Evolutionary conservation across 768 basidiomycete species (phyloP).

Genomic region (Phaeolepiota aurea): DNA sequence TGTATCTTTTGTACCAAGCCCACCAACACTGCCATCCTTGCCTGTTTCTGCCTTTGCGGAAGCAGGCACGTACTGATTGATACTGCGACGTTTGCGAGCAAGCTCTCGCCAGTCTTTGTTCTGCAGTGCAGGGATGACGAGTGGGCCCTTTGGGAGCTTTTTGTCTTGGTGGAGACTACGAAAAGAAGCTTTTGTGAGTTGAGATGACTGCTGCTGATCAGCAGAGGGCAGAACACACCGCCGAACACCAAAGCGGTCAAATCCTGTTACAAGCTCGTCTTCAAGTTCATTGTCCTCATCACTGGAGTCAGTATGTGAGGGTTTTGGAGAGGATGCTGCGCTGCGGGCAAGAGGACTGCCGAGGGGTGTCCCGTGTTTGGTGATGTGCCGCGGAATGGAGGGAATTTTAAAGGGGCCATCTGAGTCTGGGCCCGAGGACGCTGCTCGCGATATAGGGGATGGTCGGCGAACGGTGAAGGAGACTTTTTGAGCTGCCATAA

Average conservation of each 20-base stretch:
- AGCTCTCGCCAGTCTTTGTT: constrained; percentile 89
- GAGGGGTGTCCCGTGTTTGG: constrained; percentile 28
- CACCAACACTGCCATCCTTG: constrained; percentile 68
- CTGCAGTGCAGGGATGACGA: constrained; percentile 80
- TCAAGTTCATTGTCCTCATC: constrained; percentile 47
- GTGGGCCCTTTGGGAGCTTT: constrained; percentile 44
- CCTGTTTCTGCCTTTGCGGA: constrained; percentile 48
- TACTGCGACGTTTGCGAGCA: constrained; percentile 56
- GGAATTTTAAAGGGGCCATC: constrained; percentile 54
- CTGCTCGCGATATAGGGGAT: constrained; percentile 53
- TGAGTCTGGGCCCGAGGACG: constrained; percentile 58
- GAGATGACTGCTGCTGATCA: constrained; percentile 35
- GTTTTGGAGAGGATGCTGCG: constrained; percentile 36
- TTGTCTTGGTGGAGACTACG: constrained; percentile 37
- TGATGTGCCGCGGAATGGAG: constrained; percentile 51
- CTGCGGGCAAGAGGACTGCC: constrained; percentile 51
- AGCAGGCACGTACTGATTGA: constrained; percentile 55
- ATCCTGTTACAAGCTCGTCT: constrained; percentile 66
- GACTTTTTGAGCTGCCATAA: constrained; percentile 30
- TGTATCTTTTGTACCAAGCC: constrained; percentile 62
- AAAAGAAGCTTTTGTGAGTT: constrained; percentile 60
- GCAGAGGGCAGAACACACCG: constrained; percentile 59
- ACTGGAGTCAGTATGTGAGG: constrained; percentile 34
- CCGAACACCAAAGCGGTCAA: constrained; percentile 68
- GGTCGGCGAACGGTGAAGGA: constrained; percentile 86